Conservation (phyloP, 495 filamentous ascomycete species). For the Tuber calosporum region DNA sequence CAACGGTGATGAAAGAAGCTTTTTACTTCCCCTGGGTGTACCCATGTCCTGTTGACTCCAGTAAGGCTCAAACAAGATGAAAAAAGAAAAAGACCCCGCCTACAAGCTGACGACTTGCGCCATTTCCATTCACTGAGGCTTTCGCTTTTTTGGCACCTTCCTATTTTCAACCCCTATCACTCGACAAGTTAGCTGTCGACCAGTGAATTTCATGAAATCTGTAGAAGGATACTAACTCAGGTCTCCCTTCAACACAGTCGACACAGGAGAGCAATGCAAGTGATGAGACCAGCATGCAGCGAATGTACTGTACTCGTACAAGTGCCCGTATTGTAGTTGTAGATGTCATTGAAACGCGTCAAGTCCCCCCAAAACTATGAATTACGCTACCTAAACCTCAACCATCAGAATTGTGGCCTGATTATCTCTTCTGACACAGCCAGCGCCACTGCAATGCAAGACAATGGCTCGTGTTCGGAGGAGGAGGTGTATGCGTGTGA, state of each 20-base stretch:
- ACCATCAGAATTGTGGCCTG: conserved; percentile 8
- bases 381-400: conserved; percentile 9
- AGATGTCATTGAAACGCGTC: neutral
- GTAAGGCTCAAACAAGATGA: neutral
- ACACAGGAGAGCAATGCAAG: conserved; percentile 7
- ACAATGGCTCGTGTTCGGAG: conserved; percentile 15
- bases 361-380: conserved; percentile 10
- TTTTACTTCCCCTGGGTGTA: neutral
- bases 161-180: neutral
- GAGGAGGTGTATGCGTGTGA: conserved; percentile 7
- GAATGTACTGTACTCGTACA: conserved; percentile 10
- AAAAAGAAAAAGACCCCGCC: neutral
- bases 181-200: neutral
- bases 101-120: neutral
- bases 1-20: conserved; percentile 3
- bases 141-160: neutral
- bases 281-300: conserved; percentile 4
- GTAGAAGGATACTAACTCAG: neutral
- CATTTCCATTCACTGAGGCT: neutral
- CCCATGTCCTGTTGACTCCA: neutral
- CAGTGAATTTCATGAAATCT: neutral
- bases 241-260: neutral
- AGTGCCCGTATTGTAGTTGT: neutral
- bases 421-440: conserved; percentile 6
- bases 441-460: neutral